Base-by-base conservation (phyloP, 2,329 filamentous ascomycete genomes). In the Fusarium pseudograminearum region DNA sequence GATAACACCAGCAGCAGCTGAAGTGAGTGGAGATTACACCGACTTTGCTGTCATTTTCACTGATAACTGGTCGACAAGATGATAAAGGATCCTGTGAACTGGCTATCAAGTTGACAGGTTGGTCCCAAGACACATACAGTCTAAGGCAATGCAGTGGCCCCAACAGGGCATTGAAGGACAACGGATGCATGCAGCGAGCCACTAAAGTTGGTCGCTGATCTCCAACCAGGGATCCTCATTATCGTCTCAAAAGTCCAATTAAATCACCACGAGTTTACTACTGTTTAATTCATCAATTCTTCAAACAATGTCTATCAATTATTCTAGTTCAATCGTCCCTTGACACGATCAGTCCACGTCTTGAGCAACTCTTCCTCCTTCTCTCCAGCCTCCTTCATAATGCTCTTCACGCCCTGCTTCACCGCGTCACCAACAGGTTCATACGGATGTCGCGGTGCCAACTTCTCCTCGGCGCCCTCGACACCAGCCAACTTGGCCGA, bases 391-490 rank as follows among this genome's bases (percentile, higher is more conserved):
- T 77, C 80, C 7, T 76, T 78, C 80, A 85, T 82, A 34, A 79
- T 41, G 1, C 31, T 70, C 12, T 62, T 47, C 12, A 70, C 67
- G 5, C 51, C 54, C 33, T 78, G 74, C 78, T 84, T 85, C 1
- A 78, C 81, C n/a, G 79, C 80, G 16, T 83, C 80, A 1, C 77
- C 72, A 4, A 82, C 80, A 54, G 80, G 80, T 68, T 86, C 80
- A 73, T 92, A 92, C n/a, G 90, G 90, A 61, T 84, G 83, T 57
- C 89, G 82, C 1, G 89, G 89, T 76, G 79, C 80, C 77, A 91
- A 75, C 77, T 86, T 86, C 76, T 84, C 82, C 77, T 85, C 85
- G 3, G 89, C 87, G 3, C 83, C 84, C 61, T 86, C 83, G 38
- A 92, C 86, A 0, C 88, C 88, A 2, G 90, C 89, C 53, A 79